Percentiles rank a stretch among this genome's conserved stretches.
phyloP scores from a whole-genome alignment of 768 basidiomycete species.

The Naematelia aurantialba region DNA sequence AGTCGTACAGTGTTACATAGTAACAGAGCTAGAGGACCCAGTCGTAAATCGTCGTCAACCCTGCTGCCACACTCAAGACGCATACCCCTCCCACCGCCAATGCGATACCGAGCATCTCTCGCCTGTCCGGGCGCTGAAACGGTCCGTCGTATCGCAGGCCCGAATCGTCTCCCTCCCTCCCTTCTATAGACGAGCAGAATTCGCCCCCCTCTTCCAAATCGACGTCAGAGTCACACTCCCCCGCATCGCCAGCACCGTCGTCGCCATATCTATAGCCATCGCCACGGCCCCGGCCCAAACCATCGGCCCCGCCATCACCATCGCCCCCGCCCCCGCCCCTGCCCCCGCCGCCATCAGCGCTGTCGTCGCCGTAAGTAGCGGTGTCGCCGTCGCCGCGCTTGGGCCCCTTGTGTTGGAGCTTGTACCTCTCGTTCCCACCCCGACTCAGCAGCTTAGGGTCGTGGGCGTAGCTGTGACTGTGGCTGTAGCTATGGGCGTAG shows the following conservation, averaged over 20 bases:
- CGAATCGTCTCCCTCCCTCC: slow-evolving; percentile 6
- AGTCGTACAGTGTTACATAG: too few species aligned
- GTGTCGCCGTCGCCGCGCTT: too few species aligned
- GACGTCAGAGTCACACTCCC: too few species aligned
- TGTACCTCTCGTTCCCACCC: too few species aligned
- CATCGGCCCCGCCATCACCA: too few species aligned
- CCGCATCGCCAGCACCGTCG: too few species aligned
- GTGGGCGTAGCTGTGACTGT: not conserved
- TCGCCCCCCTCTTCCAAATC: too few species aligned
- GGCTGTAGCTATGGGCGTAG: slow-evolving; percentile 1
- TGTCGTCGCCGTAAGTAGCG: not conserved
- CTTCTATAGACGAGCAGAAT: too few species aligned
- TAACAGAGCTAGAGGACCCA: slow-evolving; percentile 48
- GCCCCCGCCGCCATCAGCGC: slow-evolving; percentile 1
- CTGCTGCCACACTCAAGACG: slow-evolving; percentile 33
- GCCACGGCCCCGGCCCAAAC: too few species aligned
- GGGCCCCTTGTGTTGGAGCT: too few species aligned
- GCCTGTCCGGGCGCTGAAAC: slow-evolving; percentile 32
- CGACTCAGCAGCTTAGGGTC: too few species aligned
- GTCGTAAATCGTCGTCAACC: slow-evolving; percentile 43
- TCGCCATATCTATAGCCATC: too few species aligned
- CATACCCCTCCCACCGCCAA: slow-evolving; percentile 24
- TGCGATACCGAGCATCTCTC: slow-evolving; percentile 30
- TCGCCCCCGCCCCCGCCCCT: slow-evolving; percentile 7
- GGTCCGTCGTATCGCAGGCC: slow-evolving; percentile 20